Base-by-base conservation (phyloP, 78 protist species). In the Dictyostelium purpureum region DNA sequence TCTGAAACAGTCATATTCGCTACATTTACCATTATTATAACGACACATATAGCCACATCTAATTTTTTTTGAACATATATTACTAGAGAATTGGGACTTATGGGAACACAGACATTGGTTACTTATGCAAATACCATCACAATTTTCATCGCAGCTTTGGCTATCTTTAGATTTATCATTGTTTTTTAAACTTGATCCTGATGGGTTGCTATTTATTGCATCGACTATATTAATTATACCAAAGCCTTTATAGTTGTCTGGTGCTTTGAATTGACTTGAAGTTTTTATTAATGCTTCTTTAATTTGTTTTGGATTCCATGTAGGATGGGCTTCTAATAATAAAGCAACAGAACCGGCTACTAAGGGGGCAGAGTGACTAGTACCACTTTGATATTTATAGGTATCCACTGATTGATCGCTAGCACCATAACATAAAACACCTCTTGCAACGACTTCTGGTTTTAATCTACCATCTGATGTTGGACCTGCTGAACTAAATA, bases 401-500 rank as follows among this genome's bases (percentile, higher is more conserved):
- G 56, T 11, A 19, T 38, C 4, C 0, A 40, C 24, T 0, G 37
- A 4, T 2, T 52, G 1, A 31, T 61, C 54, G 33, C 35, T 33
- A 7, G 95, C 90, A 47, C 65, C 59, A 59, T 26, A 79, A 66
- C 42, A 24, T n/a, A 76, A 26, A 14, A 80, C 57, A 33, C 89
- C 95, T 14, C 31, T 6, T 28, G 87, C 95, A 4, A 47, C 38
- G 6, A 91, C 81, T 43, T 91, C 95, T 47, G 95, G 95, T 43
- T 91, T 91, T 16, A 79, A 38, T 51, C 89, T 26, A n/a, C 88
- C 89, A 52, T 91, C 95, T 3, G 95, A 19, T 2, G 95, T 81
- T 56, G 95, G 95, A 35, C 95, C 95, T 9, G 57, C 43, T 0
- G 95, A 49, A 35, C 81, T 61, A 35, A 90, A 90, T 1, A 71